Evolutionary conservation across 2,329 filamentous ascomycete genomes (phyloP), one percentile per base, ranked within the genome.

Genomic region (Scorias spongiosa): DNA sequence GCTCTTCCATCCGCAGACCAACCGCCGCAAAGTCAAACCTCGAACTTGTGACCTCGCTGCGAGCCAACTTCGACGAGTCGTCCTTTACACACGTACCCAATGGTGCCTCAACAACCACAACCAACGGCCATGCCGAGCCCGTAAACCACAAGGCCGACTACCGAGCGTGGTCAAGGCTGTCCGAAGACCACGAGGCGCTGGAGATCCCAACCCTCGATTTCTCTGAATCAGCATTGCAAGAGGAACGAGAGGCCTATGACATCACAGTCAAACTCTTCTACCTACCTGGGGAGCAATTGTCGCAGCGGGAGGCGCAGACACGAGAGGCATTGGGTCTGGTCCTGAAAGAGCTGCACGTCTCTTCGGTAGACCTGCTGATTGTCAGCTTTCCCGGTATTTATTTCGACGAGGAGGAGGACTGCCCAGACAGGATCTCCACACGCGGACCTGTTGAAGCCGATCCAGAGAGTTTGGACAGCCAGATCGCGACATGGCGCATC

Each of bases 221-320:
- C 70, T 69, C 75, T 10, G 66, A 74, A 28, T 77, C 76, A 3
- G 81, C 82, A 0, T 69, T 98, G 39, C 71, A 77, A 29, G 91
- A 98, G 59, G 87, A 93, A 53, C 71, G 81, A 20, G 71, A 75
- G 46, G 80, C 87, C 53, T 98, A 98, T 67, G 87, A 95, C 59
- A 87, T 95, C 57, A 95, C 89, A 1, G 81, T 91, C 48, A 98
- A 98, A 66, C 67, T 98, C 17, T 98, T 98, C 69, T 93, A 91
- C 63, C 73, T 96, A 26, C 82, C 86, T 2, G 76, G 75, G 14
- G 48, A 51, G 20, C 42, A 51, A 9, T 75, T 84, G 43, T 66
- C 78, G 50, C 14, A 17, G 11, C 77, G 89, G 47, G 75, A 75
- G 51, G 68, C 70, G 44, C 81, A 94, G 58, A 82, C 84, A 8